phyloP scores from a whole-genome alignment of 768 basidiomycete genomes.

The Russula olivacea region DNA sequence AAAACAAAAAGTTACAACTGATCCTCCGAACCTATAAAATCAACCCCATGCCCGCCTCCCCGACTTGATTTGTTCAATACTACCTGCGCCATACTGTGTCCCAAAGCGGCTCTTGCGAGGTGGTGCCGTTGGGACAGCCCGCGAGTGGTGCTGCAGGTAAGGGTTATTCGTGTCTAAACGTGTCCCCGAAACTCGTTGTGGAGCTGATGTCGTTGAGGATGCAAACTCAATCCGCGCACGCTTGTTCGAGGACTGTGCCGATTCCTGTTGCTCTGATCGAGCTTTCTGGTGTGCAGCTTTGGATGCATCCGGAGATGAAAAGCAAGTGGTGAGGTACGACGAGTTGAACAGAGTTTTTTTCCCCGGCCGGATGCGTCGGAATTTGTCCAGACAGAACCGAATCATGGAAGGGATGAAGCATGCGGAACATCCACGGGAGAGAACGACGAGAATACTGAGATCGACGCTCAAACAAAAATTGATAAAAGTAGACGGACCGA shows the following conservation, averaged over 20 bases:
- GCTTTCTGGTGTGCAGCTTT: conserved; percentile 39
- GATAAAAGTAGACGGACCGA: conserved; percentile 51
- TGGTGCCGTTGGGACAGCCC: conserved; percentile 3
- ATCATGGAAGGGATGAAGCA: background rate
- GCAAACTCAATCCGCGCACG: conserved; percentile 42
- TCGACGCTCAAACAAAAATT: background rate
- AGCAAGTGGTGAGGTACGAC: background rate
- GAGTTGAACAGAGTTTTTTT: background rate
- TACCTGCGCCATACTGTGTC: conserved; percentile 6
- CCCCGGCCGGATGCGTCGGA: background rate
- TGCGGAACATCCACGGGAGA: background rate
- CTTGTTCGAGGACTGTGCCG: conserved; percentile 32
- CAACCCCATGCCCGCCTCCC: conserved; percentile 9
- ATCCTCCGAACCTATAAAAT: background rate
- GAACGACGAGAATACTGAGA: conserved; percentile 1
- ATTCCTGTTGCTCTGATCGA: conserved; percentile 38
- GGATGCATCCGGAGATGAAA: background rate
- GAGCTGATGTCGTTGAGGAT: conserved; percentile 23
- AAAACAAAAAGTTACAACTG: background rate
- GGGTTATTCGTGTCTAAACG: conserved; percentile 14
- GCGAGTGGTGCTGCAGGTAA: conserved; percentile 18
- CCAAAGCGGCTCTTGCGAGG: conserved; percentile 20
- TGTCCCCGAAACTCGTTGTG: conserved; percentile 4
- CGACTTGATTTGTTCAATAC: conserved; percentile 11
- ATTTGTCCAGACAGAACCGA: background rate